Evolutionary conservation across 306 rosid species (phyloP), one percentile per base, ranked within the genome.

Genomic region (Macrotyloma uniflorum): DNA sequence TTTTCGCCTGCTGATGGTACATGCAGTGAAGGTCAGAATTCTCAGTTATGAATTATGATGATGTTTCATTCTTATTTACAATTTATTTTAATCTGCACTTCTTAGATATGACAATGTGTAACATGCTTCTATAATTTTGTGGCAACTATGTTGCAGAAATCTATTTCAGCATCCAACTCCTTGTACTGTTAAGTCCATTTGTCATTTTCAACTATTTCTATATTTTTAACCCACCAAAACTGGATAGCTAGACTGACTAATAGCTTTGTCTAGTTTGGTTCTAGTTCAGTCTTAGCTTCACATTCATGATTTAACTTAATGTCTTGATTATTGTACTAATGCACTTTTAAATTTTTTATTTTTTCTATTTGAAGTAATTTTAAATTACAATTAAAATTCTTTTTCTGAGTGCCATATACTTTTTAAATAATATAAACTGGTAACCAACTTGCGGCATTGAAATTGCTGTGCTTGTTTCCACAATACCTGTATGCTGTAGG

Each of bases 21-120:
- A 91, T 50, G 53, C 80, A 54, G 45, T 95, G 75, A 91, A 95
- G 98, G 98, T 95, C 57, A 77, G 89, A 46, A 36, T 82, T 65
- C 12, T 54, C 64, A 33, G 49, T 54, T 43, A 54, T 42, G 84
- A 54, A 43, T 54, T 54, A 54, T 43, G 75, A 53, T 73, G 32
- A 43, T 74, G 36, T 74, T 6, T 28, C 42, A 15, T 45, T 55
- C 26, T 45, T 33, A 43, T 50, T 15, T 32, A 22, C 16, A 67
- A n/a, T 66, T 49, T n/a, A 28, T 78, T 15, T 51, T 54, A 40
- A 58, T 67, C 58, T 45, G 57, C 57, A 5, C 10, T 36, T 20
- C 77, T 58, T 67, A 5, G 62, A 45, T 58, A 28, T 66, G 35
- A 28, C 8, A 10, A 8, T 35, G 50, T 66, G 40, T 2, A 23